Base-by-base conservation (phyloP, 2,329 filamentous ascomycete genomes). In the Graphiopsis chlorocephala region DNA sequence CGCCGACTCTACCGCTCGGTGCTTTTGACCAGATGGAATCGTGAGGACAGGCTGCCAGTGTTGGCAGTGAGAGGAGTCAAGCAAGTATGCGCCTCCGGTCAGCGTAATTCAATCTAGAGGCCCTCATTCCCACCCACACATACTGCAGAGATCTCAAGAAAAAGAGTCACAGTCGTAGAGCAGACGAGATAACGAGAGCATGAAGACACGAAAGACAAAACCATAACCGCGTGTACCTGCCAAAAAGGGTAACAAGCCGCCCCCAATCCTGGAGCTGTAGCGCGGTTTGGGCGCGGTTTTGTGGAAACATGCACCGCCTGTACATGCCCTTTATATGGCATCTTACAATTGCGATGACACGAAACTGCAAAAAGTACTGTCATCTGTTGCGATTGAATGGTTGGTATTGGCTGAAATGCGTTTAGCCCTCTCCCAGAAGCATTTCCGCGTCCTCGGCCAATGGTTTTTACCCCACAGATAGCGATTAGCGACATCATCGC, bases 381-480 rank as follows among this genome's bases (percentile, higher is more conserved):
- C n/a, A 25, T 38, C 14, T n/a, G 20, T 31, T 33, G 15, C 53
- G 29, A 20, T 23, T 35, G 53, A 35, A 11, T 11, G 38, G n/a
- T 31, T 23, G 14, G 17, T 14, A 35, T 35, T 56, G 53, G 53
- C n/a, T 10, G n/a, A 26, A 38, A 56, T 10, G 5, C 11, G 23
- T 23, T 26, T 20, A 35, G 20, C 29, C n/a, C 31, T n/a, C 20
- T 23, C 20, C 17, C 53, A 56, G 20, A 26, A 12, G 17, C 28
- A 35, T 17, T 25, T 23, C 28, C 26, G 23, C 23, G 31, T 26
- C 60, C 60, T 53, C 60, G 60, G 60, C 48, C 60, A 55, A 29
- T 45, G 60, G 26, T 28, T 38, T 23, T 25, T 55, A 53, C 60
- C 60, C 47, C 60, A 62, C 59, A 62, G 60, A 62, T 35, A 52